Evolutionary conservation across 192 early-diverging fungal genomes (phyloP).

Genomic region (Podila clonocystis): DNA sequence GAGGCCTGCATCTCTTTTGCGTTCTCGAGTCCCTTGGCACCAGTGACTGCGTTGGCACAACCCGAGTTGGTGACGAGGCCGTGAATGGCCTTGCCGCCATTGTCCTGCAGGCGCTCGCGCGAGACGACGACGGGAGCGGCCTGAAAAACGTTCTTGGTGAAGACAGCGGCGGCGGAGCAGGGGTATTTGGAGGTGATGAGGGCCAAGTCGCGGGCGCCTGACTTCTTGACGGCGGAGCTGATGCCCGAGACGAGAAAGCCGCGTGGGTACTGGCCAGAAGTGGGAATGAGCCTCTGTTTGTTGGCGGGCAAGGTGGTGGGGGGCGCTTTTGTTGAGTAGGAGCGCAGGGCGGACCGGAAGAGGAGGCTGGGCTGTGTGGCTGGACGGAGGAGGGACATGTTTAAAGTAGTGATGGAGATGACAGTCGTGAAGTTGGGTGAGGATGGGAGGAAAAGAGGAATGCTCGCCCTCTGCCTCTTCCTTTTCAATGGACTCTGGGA

Average conservation of each 20-base stretch:
- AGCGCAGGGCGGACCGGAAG: background rate
- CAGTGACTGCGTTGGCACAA: constrained; percentile 97
- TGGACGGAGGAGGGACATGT: no score
- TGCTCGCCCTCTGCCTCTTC: no score
- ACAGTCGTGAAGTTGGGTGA: no score
- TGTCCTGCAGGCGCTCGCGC: constrained; percentile 64
- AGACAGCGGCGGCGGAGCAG: constrained; percentile 86
- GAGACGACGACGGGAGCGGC: constrained; percentile 91
- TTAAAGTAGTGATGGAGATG: no score
- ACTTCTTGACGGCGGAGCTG: constrained; percentile 86
- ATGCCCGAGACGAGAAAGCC: constrained; percentile 87
- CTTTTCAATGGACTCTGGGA: no score
- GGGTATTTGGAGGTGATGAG: constrained; percentile 75
- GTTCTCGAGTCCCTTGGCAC: constrained; percentile 81
- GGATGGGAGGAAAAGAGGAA: no score
- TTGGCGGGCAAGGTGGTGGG: constrained; percentile 42
- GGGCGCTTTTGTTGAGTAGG: constrained; percentile 45
- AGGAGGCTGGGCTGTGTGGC: no score
- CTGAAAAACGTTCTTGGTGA: constrained; percentile 92
- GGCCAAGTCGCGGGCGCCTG: constrained; percentile 80
- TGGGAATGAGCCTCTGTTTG: constrained; percentile 76
- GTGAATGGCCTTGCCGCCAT: constrained; percentile 52
- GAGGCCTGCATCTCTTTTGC: constrained; percentile 74
- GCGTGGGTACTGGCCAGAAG: constrained; percentile 80
- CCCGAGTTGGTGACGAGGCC: constrained; percentile 87